phyloP scores from a whole-genome alignment of 805 yeast species.

The Kuraishia floccosa region DNA sequence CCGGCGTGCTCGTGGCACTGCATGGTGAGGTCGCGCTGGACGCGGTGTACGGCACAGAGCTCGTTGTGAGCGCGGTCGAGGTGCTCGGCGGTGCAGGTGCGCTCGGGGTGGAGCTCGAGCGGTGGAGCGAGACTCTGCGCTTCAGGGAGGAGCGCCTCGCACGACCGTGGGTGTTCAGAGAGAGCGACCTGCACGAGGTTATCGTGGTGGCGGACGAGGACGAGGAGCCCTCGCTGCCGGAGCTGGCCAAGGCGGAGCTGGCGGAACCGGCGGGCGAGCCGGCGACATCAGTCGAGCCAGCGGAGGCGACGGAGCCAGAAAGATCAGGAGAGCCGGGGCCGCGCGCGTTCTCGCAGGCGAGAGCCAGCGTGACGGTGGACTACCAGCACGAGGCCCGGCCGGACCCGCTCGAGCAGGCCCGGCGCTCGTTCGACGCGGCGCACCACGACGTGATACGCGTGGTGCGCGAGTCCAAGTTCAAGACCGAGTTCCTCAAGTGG shows the following conservation, averaged over 20 bases:
- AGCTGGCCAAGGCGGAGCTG: background rate
- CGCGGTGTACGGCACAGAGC: no score
- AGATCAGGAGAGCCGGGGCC: background rate
- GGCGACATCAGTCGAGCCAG: background rate
- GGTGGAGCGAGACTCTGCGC: no score
- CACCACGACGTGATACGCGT: constrained; percentile 1
- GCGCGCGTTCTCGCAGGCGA: background rate
- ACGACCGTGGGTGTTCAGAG: no score
- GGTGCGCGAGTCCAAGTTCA: constrained; percentile 3
- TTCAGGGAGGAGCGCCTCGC: no score
- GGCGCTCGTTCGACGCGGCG: background rate
- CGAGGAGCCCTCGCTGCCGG: constrained; percentile 1
- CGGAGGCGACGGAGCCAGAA: background rate
- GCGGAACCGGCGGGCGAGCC: background rate
- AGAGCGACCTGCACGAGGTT: background rate
- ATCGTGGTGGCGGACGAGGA: background rate
- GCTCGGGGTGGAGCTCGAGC: no score
- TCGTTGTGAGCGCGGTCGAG: no score
- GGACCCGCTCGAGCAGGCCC: background rate
- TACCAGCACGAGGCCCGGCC: background rate
- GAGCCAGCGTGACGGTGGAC: background rate
- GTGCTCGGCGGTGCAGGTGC: no score
- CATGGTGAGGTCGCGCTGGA: no score
- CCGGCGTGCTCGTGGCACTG: no score
- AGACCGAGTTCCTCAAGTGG: constrained; percentile 11